Evolutionary conservation across 345 rosid species (phyloP), one percentile per base, ranked within the genome.

Genomic region (Ceriops zippeliana): DNA sequence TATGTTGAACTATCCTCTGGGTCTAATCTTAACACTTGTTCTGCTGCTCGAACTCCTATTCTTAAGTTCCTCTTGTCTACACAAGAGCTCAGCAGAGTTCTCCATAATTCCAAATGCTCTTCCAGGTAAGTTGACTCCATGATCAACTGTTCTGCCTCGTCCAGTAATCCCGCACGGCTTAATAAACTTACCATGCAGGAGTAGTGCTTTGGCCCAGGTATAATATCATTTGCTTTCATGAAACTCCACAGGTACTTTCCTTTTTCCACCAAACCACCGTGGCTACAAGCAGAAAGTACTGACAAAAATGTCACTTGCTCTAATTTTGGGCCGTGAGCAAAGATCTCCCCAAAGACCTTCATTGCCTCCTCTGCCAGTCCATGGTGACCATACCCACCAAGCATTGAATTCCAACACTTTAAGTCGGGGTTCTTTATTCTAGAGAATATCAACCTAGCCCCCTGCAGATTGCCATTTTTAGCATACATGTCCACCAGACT

Each of bases 331-430:
- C 87, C 82, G 0, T 58, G 74, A 62, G 73, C 37, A 56, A 76
- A 64, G 26, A 93, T 85, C 61, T 70, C 73, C 27, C 75, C 76
- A 8, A 85, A 88, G 70, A 91, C 73, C 28, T 60, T 67, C 54
- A 83, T 65, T 1, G 92, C 95, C 66, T 81, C 81, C 58, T 86
- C 91, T 34, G 81, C 80, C 90, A 83, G 79, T 71, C 97, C 97
- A 51, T 88, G 88, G 59, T 88, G 83, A 72, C 96, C 80, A 78
- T 82, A 91, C 31, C 86, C 96, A 51, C 90, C 83, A 5, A 91
- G 81, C 92, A 93, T 81, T 1, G 95, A 83, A 80, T 91, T 93
- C 92, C 91, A 93, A 71, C 98, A 88, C 80, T 82, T 93, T 57
- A 91, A 83, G 78, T 93, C 98, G 6, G 91, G 96, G 69, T 82